Base-by-base conservation (phyloP, 345 rosid genomes). In the Lumnitzera racemosa region DNA sequence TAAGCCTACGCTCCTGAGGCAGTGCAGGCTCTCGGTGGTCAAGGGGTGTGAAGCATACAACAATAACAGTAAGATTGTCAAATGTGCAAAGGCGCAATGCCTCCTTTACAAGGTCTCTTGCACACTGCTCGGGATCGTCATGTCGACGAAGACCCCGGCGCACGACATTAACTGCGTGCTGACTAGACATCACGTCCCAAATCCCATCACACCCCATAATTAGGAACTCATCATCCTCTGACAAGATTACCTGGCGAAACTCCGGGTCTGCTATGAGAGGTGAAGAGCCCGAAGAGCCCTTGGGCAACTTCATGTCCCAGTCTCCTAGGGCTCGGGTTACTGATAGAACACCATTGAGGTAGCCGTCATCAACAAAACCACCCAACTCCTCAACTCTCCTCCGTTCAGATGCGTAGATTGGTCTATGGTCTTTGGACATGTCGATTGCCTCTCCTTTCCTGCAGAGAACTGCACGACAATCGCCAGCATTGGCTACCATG, bases 181-280 rank as follows among this genome's bases (percentile, higher is more conserved):
- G 96, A 68, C 98, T 91, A 20, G 94, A 71, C 85, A 92, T 78
- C 1, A 82, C 96, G 62, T 92, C 98, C 96, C 96, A 92, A 13
- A 92, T 78, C 47, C 98, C 98, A 13, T 92, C 98, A 61, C 96
- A 92, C 0, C 94, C 96, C 0, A 92, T 80, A 20, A 92, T 79
- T 17, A 92, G 86, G 67, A 92, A 92, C 76, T 92, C 98, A 14
- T 89, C 98, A 0, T 89, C 96, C 69, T 86, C 92, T 1, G 84
- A 82, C 13, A 92, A 59, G 17, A 73, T 74, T 61, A 76, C 56
- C 62, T 74, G 88, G 24, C 46, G 71, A 64, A 89, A 75, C 61
- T 92, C 96, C 0, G 98, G 98, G 63, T 89, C 96, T 0, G 96
- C 71, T 0, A 82, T 85, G 13, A 92, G 88, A 20, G 96, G 98